Conservation (phyloP, 1,284 basidiomycete species). For the Volvariella surrecta region DNA sequence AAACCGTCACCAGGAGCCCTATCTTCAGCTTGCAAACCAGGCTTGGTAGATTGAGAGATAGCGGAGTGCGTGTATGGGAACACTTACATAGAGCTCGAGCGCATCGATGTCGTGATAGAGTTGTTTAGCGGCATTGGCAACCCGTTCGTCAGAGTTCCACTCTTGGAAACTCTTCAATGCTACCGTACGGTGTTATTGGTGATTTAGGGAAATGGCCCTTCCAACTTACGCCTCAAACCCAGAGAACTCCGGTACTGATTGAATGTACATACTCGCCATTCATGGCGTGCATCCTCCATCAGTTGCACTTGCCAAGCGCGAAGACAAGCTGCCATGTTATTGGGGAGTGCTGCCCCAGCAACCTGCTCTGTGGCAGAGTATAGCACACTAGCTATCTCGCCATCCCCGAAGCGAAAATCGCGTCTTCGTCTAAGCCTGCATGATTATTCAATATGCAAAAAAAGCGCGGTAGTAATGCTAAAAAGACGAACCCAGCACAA, state of each 20-base stretch:
- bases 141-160: slow-evolving; percentile 11
- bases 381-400: background rate
- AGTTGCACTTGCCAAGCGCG: background rate
- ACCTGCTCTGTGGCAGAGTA: background rate
- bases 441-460: too few relatives aligned
- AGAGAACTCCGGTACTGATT: background rate
- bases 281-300: background rate
- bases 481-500: slow-evolving; percentile 1
- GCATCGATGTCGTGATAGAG: slow-evolving; percentile 15
- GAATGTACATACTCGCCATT: slow-evolving; percentile 1
- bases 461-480: too few relatives aligned
- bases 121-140: slow-evolving; percentile 10
- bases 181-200: slow-evolving; percentile 1
- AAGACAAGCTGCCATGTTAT: background rate
- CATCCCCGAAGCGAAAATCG: background rate
- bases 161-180: slow-evolving; percentile 13
- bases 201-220: background rate
- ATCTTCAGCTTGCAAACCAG: slow-evolving; percentile 14
- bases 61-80: background rate
- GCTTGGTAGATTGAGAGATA: slow-evolving; percentile 6
- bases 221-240: slow-evolving; percentile 1
- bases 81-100: slow-evolving; percentile 17
- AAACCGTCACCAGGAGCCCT: slow-evolving; percentile 10
- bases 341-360: background rate
- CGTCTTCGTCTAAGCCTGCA: background rate